These are phyloP conservation scores for Trichoderma lentiforme DNA, from an alignment of 2,329 filamentous ascomycete species.

Conservation along the genomic window DNA sequence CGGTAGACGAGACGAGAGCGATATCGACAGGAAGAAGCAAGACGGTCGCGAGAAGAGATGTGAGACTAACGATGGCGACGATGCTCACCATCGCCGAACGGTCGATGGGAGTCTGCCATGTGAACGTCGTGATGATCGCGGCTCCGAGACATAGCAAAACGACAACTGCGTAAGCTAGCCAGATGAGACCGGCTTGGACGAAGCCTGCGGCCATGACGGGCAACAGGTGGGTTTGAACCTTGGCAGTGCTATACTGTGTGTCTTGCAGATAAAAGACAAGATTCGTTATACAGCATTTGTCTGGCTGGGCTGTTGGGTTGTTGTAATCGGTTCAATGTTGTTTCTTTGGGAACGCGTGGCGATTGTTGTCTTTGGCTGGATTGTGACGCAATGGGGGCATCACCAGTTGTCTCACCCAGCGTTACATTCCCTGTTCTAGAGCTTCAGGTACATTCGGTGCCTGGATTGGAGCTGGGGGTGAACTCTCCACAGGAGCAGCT, in stretches of 20 bases:
- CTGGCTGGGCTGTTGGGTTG: not conserved
- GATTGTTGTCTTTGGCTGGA: slow-evolving; percentile 12
- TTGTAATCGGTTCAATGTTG: slow-evolving; percentile 4
- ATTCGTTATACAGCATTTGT: not conserved
- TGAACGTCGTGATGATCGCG: slow-evolving; percentile 80
- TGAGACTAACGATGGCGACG: slow-evolving; percentile 83
- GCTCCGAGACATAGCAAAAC: slow-evolving; percentile 72
- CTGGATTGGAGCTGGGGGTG: not conserved
- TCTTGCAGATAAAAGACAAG: not conserved
- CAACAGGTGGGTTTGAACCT: not conserved
- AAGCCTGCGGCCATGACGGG: slow-evolving; percentile 49
- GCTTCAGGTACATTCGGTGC: slow-evolving; percentile 10
- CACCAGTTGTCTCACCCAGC: slow-evolving; percentile 13
- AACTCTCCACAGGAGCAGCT: not conserved
- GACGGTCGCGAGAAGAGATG: slow-evolving; percentile 84
- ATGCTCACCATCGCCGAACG: slow-evolving; percentile 77
- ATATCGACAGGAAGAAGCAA: slow-evolving; percentile 93
- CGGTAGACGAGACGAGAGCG: slow-evolving; percentile 87
- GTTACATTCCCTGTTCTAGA: slow-evolving; percentile 14
- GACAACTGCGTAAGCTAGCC: slow-evolving; percentile 86
- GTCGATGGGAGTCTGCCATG: slow-evolving; percentile 87
- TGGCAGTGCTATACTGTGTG: not conserved
- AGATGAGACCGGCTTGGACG: slow-evolving; percentile 87
- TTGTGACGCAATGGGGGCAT: slow-evolving; percentile 23
- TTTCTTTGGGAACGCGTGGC: slow-evolving; percentile 14